Evolutionary conservation across 805 yeast genomes (phyloP).

Genomic region (Lachancea kluyveri): DNA sequence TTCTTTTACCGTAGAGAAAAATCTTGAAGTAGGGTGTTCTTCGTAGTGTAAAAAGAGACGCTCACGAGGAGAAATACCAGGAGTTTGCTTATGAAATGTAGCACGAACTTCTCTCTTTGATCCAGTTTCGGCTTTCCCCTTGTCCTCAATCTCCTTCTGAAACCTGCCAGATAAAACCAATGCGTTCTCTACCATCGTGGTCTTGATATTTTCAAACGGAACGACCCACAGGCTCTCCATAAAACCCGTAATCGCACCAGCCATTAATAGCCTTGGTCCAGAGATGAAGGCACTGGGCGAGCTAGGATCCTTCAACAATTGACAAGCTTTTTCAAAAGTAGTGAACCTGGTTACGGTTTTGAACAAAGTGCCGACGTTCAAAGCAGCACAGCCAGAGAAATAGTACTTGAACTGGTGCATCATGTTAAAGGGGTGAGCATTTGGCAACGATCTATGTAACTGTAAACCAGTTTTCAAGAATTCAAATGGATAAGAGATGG

Average conservation of each 20-base stretch:
- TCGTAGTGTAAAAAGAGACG: conserved; percentile 34
- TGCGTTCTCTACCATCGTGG: conserved; percentile 70
- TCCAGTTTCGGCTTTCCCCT: conserved; percentile 27
- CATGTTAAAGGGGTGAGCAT: conserved; percentile 27
- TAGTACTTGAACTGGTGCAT: conserved; percentile 31
- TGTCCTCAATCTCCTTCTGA: conserved; percentile 19
- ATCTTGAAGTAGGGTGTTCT: conserved; percentile 47
- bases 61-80: conserved; percentile 28
- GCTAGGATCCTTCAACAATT: conserved; percentile 41
- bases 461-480: conserved; percentile 61
- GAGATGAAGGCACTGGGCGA: conserved; percentile 54
- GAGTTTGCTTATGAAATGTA: conserved; percentile 28
- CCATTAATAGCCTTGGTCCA: conserved; percentile 77
- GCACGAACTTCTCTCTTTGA: conserved; percentile 18
- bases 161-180: conserved; percentile 26
- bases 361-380: conserved; percentile 65
- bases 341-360: conserved; percentile 71
- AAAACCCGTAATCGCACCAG: conserved; percentile 79
- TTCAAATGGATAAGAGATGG: conserved; percentile 67
- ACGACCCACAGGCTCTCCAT: conserved; percentile 77
- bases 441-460: conserved; percentile 40
- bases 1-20: conserved; percentile 50
- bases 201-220: conserved; percentile 85
- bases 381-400: conserved; percentile 63
- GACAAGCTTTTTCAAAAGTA: conserved; percentile 68